Percentiles rank a stretch among this genome's conserved stretches.
Evolutionary conservation across 371 early-diverging fungal genomes (phyloP).

Genomic region (Capillidium rhysosporum): DNA sequence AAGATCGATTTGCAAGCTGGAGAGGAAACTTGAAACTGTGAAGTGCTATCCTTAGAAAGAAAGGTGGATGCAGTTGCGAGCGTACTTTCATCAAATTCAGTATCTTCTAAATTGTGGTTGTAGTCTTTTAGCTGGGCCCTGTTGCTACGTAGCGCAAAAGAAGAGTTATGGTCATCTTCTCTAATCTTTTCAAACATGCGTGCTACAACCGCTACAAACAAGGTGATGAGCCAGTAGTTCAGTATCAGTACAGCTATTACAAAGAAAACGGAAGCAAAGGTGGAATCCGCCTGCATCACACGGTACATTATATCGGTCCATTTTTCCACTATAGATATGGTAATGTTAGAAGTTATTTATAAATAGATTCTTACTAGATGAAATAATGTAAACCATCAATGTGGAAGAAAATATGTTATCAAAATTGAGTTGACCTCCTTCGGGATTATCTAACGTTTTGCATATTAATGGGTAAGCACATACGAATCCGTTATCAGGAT

Average conservation of each 20-base stretch:
- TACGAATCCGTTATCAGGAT: neutral
- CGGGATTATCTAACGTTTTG: neutral
- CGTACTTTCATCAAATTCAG: too few relatives aligned
- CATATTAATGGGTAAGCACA: neutral
- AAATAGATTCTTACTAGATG: slow-evolving; percentile 7
- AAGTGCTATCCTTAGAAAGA: too few relatives aligned
- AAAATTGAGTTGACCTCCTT: slow-evolving; percentile 16
- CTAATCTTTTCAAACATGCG: slow-evolving; percentile 51
- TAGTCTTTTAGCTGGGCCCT: too few relatives aligned
- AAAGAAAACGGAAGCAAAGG: slow-evolving; percentile 32
- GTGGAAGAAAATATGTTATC: slow-evolving; percentile 34
- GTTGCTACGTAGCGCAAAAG: too few relatives aligned
- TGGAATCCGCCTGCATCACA: slow-evolving; percentile 41
- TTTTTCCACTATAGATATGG: slow-evolving; percentile 23
- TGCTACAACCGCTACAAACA: slow-evolving; percentile 48
- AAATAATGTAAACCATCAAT: slow-evolving; percentile 26
- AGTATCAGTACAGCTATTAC: slow-evolving; percentile 34
- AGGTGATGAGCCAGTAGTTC: slow-evolving; percentile 47
- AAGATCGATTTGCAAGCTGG: too few relatives aligned
- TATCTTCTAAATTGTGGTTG: too few relatives aligned
- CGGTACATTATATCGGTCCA: slow-evolving; percentile 51
- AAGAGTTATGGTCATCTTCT: slow-evolving; percentile 18
- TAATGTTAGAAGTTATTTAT: too few relatives aligned
- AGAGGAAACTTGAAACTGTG: too few relatives aligned
- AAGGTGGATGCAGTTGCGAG: too few relatives aligned